Percentiles rank a stretch among this genome's conserved stretches.
These are phyloP conservation scores for Heliamphora exappendiculata DNA, from an alignment of 148 eudicot species.

Conservation along the genomic window DNA sequence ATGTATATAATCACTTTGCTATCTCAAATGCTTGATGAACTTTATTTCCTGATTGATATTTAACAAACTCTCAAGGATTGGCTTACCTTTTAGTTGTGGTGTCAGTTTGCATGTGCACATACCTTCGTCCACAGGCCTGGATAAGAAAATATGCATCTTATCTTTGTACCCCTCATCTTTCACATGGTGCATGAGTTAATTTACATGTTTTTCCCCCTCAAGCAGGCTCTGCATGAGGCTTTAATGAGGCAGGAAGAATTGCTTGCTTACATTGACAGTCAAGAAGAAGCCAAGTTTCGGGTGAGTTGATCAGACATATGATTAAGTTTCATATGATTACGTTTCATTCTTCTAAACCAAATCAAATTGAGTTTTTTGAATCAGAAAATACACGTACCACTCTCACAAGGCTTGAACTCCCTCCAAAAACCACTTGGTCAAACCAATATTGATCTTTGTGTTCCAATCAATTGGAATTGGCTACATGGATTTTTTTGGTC, in stretches of 20 bases:
- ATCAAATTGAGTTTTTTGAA: too few relatives aligned
- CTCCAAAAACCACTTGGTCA: too few relatives aligned
- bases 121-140: too few relatives aligned
- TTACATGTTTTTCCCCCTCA: slow-evolving; percentile 5
- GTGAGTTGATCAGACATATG: too few relatives aligned
- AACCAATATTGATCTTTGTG: too few relatives aligned
- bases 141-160: neutral
- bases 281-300: slow-evolving; percentile 65
- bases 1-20: neutral
- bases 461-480: too few relatives aligned
- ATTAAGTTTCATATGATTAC: too few relatives aligned
- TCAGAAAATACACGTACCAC: too few relatives aligned
- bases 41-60: neutral
- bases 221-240: slow-evolving; percentile 60
- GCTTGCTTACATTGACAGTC: slow-evolving; percentile 87
- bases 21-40: neutral
- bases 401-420: too few relatives aligned
- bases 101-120: neutral
- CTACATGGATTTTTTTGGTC: neutral
- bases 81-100: neutral
- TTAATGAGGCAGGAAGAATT: slow-evolving; percentile 84
- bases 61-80: neutral
- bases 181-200: neutral
- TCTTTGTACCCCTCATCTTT: neutral
- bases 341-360: neutral